phyloP scores from a whole-genome alignment of 768 basidiomycete species.

The Tricholoma hemisulphureum region DNA sequence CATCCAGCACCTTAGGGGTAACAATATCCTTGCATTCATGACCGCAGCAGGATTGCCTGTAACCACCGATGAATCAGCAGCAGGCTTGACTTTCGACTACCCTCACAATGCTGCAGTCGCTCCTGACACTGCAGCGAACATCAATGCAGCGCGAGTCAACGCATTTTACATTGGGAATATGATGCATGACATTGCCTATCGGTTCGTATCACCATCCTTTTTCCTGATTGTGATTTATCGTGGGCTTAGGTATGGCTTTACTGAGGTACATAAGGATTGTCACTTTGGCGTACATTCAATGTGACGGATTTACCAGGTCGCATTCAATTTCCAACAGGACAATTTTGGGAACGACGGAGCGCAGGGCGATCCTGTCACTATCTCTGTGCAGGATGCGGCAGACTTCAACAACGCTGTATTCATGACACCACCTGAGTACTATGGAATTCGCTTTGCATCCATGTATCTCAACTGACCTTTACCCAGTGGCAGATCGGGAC shows the following conservation, averaged over 20 bases:
- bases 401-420: slow-evolving; percentile 42
- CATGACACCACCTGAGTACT: slow-evolving; percentile 38
- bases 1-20: slow-evolving; percentile 24
- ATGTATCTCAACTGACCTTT: not conserved
- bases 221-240: not conserved
- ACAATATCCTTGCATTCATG: slow-evolving; percentile 35
- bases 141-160: slow-evolving; percentile 51
- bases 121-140: slow-evolving; percentile 40
- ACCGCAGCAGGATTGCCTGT: slow-evolving; percentile 20
- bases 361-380: slow-evolving; percentile 47
- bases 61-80: slow-evolving; percentile 36
- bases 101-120: slow-evolving; percentile 28
- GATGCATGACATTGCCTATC: slow-evolving; percentile 50
- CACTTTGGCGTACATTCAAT: not conserved
- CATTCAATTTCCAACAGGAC: slow-evolving; percentile 45
- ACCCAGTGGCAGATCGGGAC: slow-evolving; percentile 33
- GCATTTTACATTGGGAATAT: slow-evolving; percentile 62
- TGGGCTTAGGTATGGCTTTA: slow-evolving; percentile 47
- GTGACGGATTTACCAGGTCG: not conserved
- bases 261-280: slow-evolving; percentile 34
- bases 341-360: slow-evolving; percentile 50
- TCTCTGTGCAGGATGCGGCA: slow-evolving; percentile 48
- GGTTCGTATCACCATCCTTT: slow-evolving; percentile 27
- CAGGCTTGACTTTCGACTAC: slow-evolving; percentile 41
- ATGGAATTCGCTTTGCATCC: not conserved